Evolutionary conservation across 2,329 filamentous ascomycete species (phyloP).

Genomic region (Penicillium sp.): DNA sequence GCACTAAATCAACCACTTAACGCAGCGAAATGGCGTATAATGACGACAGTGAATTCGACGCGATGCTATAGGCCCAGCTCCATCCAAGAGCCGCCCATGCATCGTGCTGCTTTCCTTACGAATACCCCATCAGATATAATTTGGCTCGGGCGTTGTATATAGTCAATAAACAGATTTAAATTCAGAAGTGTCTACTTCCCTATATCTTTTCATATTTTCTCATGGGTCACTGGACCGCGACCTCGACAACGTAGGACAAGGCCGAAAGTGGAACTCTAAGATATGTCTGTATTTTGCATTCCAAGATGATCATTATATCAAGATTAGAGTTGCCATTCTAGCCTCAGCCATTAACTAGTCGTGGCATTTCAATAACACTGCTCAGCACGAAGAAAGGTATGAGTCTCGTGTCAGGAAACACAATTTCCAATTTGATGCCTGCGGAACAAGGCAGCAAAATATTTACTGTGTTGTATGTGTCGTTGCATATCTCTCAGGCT

Average conservation of each 20-base stretch:
- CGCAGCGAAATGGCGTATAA: constrained; percentile 2
- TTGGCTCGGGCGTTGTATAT: not conserved
- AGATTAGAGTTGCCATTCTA: no score
- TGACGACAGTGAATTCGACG: not conserved
- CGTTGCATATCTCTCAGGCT: not conserved
- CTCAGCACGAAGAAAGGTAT: not conserved
- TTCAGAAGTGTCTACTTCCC: not conserved
- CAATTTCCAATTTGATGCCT: not conserved
- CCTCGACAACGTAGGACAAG: no score
- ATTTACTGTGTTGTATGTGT: no score
- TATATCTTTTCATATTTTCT: not conserved
- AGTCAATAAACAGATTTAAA: not conserved
- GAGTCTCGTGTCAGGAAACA: not conserved
- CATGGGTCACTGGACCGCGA: no score
- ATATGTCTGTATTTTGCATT: no score
- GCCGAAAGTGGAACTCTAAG: no score
- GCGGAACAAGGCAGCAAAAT: not conserved
- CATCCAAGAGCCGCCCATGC: not conserved
- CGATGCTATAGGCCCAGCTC: not conserved
- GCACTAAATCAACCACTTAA: constrained; percentile 13
- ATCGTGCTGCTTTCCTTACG: constrained; percentile 2
- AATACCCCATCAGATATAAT: constrained; percentile 7
- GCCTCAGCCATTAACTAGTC: no score
- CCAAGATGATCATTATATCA: no score
- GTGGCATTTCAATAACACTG: no score